Percentiles rank a stretch among this genome's conserved stretches.
phyloP scores from a whole-genome alignment of 2,329 filamentous ascomycete species.

The Penicillium vulpinum region DNA sequence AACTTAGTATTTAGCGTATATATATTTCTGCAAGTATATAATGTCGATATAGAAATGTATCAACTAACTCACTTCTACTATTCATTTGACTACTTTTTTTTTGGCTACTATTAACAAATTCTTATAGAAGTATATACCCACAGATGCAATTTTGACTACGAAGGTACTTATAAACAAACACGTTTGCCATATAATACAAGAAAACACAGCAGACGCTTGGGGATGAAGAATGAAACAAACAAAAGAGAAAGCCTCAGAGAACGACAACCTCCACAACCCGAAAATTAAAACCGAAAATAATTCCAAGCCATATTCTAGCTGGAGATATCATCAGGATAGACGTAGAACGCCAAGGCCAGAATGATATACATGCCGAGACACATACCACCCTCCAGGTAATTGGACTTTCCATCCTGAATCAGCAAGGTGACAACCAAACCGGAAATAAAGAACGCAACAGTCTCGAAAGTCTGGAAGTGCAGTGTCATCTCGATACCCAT shows the following conservation, averaged over 20 bases:
- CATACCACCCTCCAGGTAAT: constrained; percentile 81
- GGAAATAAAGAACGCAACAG: constrained; percentile 73
- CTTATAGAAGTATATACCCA: not conserved
- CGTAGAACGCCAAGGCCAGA: constrained; percentile 50
- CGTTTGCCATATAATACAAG: not conserved
- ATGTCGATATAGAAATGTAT: not conserved
- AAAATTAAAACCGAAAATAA: too few species aligned
- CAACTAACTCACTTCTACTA: not conserved
- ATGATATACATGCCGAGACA: constrained; percentile 57
- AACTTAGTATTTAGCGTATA: not conserved
- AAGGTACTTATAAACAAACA: not conserved
- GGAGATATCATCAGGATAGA: constrained; percentile 47
- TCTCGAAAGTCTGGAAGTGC: constrained; percentile 79
- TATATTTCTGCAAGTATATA: not conserved
- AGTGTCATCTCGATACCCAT: constrained; percentile 72
- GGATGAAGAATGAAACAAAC: not conserved
- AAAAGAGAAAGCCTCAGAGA: not conserved
- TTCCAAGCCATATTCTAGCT: not conserved
- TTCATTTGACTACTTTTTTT: not conserved
- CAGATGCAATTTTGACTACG: not conserved
- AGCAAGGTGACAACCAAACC: constrained; percentile 72
- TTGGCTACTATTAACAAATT: too few species aligned
- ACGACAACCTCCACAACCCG: not conserved
- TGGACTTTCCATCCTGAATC: constrained; percentile 78
- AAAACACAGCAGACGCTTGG: not conserved